Evolutionary conservation across 345 rosid species (phyloP), one percentile per base, ranked within the genome.

Genomic region (Brassica incana): DNA sequence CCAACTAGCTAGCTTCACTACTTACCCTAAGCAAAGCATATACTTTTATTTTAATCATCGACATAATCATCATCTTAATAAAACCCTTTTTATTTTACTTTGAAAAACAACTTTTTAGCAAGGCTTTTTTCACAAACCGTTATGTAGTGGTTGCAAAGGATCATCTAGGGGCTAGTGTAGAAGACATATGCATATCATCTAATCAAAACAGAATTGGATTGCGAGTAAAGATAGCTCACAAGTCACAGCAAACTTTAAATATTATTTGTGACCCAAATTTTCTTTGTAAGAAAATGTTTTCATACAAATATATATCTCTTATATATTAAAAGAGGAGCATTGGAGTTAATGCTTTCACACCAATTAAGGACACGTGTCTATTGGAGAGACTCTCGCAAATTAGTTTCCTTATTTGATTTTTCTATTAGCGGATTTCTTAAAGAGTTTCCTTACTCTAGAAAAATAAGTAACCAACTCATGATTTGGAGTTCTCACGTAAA

Each of bases 21-120:
- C 83, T 71, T 77, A 58, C n/a, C 73, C 65, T 45, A 81, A 81
- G 83, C 83, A 76, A 81, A 76, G 77, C 80, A 81, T 81, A 81
- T 81, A 70, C 83, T 54, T 54, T 45, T 50, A 50, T 79, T 66
- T 56, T 56, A 18, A 50, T 50, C 56, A 50, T 50, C 15, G n/a
- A 4, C 50, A 43, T 43, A 43, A 9, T 43, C 14, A 45, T 58
- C 65, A 63, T 71, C 52, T 29, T 11, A 7, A 65, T 58, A 36
- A 15, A 76, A 67, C 5, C 32, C 8, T 27, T 29, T 60, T 50
- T 50, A 5, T 50, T 14, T 40, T 40, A 40, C 12, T 8, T 40
- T 14, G n/a, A 10, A 14, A 4, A 50, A 50, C 1, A 50, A 43
- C 32, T 5, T 50, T n/a, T 48, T 50, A 5, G 60, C 9, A 6